Base-by-base conservation (phyloP, 1,139 yeast species). In the Nakaseomyces kungkrabaensis region DNA sequence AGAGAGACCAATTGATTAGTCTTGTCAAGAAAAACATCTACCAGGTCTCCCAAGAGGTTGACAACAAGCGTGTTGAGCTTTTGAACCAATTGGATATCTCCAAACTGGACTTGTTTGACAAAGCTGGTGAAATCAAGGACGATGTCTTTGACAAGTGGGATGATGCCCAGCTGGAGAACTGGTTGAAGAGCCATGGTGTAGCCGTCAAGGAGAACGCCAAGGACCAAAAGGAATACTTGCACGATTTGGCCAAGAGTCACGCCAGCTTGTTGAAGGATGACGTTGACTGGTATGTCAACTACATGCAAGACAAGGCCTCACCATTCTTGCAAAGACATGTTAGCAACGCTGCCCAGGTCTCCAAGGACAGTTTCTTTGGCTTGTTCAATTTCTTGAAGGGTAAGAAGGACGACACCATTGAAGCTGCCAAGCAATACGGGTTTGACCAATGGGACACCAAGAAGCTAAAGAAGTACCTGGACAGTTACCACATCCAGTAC, bases 61-160 rank as follows among this genome's bases (percentile, higher is more conserved):
- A 64, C 45, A 75, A 74, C 38, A 63, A 71, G 53, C 73, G 69
- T 54, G 60, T 68, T 36, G 63, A 70, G 7, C 56, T 74, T n/a
- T 59, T 76, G 47, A 71, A 72, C 33, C 62, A 72, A 2, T 59
- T 76, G 52, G 69, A 71, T 46, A 52, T 74, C 32, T 60, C 68
- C 11, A 63, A 66, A 33, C 66, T 66, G 49, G 61, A 69, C 4
- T 52, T 75, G 4, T 69, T 69, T 47, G 77, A 74, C 55, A 67
- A 68, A 45, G 59, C 66, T 10, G 76, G 76, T n/a, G 58, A 67
- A 10, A 54, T 76, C 43, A 72, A 68, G 54, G 74, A 72, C 44
- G 72, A 70, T 34, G 72, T 78, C 17, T 71, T 79, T 54, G 74
- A 75, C 49, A 60, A 72, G 6, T 79, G 78, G 77, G 68, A 72